A percentile compares a stretch with the other conserved stretches of the same genome.
Evolutionary conservation across 345 rosid species (phyloP).

Genomic region (Leavenworthia alabamica): DNA sequence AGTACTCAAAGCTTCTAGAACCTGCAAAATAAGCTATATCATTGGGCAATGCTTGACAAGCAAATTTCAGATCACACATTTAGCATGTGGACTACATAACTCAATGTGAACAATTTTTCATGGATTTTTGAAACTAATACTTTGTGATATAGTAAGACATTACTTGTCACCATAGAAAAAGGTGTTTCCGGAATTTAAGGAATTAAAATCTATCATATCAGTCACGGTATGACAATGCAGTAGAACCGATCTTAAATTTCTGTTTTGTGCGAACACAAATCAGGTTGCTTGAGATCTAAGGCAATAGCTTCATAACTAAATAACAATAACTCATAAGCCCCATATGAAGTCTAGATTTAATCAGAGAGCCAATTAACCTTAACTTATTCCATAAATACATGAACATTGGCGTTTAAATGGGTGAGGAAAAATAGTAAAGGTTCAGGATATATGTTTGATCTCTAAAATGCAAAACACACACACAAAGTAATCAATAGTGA

Average conservation of each 20-base stretch:
- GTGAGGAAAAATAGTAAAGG: no score
- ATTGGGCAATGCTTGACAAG: constrained; percentile 2
- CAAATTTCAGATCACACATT: background rate
- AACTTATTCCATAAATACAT: constrained; percentile 70
- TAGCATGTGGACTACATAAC: background rate
- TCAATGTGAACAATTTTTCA: background rate
- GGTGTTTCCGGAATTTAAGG: background rate
- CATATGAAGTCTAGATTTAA: background rate
- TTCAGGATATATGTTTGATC: no score
- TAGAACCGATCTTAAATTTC: background rate
- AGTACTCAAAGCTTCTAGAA: constrained; percentile 42
- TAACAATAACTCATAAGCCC: background rate
- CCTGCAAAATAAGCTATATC: constrained; percentile 29
- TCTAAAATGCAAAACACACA: no score
- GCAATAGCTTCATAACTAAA: background rate
- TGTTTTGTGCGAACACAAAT: background rate
- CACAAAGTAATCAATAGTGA: no score
- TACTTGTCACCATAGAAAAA: no score
- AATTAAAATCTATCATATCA: background rate
- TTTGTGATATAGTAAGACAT: background rate
- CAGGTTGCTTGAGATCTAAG: background rate
- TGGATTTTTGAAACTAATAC: background rate
- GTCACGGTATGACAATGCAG: no score
- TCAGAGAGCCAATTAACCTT: constrained; percentile 9
- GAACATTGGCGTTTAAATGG: constrained; percentile 82